A percentile compares a stretch with the other conserved stretches of the same genome.
Evolutionary conservation across 768 basidiomycete genomes (phyloP).

Genomic region (Tylopilus felleus): DNA sequence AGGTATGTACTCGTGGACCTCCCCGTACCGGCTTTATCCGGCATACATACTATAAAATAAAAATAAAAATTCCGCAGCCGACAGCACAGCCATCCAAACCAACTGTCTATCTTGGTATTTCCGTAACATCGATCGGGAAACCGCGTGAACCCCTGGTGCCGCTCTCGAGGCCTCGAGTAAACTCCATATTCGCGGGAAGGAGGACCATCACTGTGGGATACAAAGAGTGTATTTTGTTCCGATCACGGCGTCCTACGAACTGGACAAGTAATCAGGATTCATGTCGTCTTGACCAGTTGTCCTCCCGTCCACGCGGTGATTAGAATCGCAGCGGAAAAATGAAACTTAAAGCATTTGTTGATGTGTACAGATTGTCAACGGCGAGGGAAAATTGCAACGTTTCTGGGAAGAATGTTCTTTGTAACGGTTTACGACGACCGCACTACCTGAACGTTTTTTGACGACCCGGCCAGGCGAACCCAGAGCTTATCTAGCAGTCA

Average conservation of each 20-base stretch:
- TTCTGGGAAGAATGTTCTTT: conserved; percentile 1
- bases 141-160: conserved; percentile 3
- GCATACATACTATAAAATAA: neutral
- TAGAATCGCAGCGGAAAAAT: neutral
- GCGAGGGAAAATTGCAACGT: conserved; percentile 11
- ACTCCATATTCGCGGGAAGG: conserved; percentile 20
- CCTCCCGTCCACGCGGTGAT: neutral
- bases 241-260: neutral
- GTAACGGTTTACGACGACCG: conserved; percentile 11
- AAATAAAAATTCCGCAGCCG: neutral
- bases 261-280: neutral
- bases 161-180: conserved; percentile 7
- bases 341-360: neutral
- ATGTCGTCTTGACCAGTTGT: conserved; percentile 8
- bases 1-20: neutral
- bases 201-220: neutral
- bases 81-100: conserved; percentile 15
- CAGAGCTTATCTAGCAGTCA: neutral
- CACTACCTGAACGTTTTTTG: conserved; percentile 13
- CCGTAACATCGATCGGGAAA: conserved; percentile 14
- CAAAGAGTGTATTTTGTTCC: neutral
- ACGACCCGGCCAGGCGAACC: neutral
- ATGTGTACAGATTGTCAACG: neutral
- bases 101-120: conserved; percentile 9
- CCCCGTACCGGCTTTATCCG: conserved; percentile 1